Evolutionary conservation across 2,329 filamentous ascomycete species (phyloP).

Genomic region (Trichoderma koningiopsis): DNA sequence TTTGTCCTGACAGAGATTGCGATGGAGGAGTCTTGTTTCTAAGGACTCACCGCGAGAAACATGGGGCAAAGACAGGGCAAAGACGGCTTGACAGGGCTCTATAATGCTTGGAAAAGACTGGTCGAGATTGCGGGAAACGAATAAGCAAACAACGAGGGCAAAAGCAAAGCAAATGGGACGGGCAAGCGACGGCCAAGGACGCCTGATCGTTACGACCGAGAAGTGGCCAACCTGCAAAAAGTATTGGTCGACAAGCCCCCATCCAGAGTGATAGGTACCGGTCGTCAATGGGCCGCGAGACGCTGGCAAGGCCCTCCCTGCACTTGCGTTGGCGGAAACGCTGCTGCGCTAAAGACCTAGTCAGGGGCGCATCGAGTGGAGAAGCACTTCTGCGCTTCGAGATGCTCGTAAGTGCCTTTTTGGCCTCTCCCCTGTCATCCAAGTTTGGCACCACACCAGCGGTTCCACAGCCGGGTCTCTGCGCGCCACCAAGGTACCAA

Average conservation of each 20-base stretch:
- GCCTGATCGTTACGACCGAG: constrained; percentile 6
- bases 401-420: not conserved
- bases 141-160: constrained; percentile 1
- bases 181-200: not conserved
- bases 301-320: constrained; percentile 20
- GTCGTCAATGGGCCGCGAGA: constrained; percentile 10
- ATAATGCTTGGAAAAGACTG: not conserved
- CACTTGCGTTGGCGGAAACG: constrained; percentile 25
- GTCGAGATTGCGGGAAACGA: constrained; percentile 17
- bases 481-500: not conserved
- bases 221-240: not conserved
- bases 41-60: constrained; percentile 11
- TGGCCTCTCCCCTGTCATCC: constrained; percentile 5
- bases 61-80: not conserved
- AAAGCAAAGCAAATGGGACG: constrained; percentile 1
- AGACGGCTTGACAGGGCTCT: no score
- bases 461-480: constrained; percentile 8
- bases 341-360: constrained; percentile 23
- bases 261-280: not conserved
- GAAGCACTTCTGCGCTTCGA: constrained; percentile 14
- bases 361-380: constrained; percentile 20
- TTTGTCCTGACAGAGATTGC: constrained; percentile 15
- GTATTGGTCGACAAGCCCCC: constrained; percentile 11
- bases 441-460: constrained; percentile 19
- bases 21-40: constrained; percentile 12